Evolutionary conservation across 192 early-diverging fungal species (phyloP).

Genomic region (Blastocladiella britannica): DNA sequence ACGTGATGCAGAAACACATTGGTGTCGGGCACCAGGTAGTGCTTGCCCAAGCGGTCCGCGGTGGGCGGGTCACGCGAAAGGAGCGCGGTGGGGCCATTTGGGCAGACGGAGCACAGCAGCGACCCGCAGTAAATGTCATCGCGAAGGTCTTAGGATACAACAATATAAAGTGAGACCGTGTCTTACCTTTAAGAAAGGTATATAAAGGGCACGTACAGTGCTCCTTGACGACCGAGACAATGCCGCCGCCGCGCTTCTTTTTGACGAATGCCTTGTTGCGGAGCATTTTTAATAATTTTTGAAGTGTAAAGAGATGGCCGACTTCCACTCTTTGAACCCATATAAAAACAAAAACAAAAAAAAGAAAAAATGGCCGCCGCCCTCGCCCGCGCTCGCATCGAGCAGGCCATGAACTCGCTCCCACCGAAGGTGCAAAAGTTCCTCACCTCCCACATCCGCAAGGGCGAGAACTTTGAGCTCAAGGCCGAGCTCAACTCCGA

Average conservation of each 20-base stretch:
- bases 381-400: not conserved
- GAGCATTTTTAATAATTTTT: no score
- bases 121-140: conserved; percentile 83
- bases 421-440: not conserved
- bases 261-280: conserved; percentile 68
- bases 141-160: conserved; percentile 66
- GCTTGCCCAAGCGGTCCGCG: conserved; percentile 27
- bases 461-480: conserved; percentile 89
- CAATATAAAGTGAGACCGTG: no score
- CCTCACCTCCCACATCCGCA: not conserved
- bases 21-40: conserved; percentile 85
- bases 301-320: no score
- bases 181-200: no score
- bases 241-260: conserved; percentile 75
- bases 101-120: conserved; percentile 29
- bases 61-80: conserved; percentile 26
- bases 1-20: conserved; percentile 82
- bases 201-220: no score
- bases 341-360: no score
- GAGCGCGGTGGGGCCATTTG: conserved; percentile 4
- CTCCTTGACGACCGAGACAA: conserved; percentile 86
- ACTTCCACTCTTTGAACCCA: no score
- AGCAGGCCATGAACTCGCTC: not conserved
- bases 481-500: conserved; percentile 91
- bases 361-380: not conserved